Evolutionary conservation across 768 basidiomycete genomes (phyloP), one percentile per base, ranked within the genome.

Genomic region (Clavaria fumosa): DNA sequence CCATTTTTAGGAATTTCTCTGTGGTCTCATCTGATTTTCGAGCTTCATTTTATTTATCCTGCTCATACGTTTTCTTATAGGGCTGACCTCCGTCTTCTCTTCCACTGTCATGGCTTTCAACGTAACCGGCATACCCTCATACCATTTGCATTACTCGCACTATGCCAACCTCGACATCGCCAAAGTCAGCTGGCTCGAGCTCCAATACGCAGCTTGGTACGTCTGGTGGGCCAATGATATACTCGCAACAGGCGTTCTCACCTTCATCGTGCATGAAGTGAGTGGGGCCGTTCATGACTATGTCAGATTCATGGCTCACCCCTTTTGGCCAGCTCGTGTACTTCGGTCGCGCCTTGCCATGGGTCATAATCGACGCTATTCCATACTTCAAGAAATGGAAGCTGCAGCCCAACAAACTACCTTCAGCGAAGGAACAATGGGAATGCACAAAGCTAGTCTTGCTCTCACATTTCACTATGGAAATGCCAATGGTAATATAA

Each of bases 361-460:
- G 89, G 86, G 80, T 96, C 48, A 82, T 95, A 58, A 78, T 96
- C 54, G 95, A 99, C 58, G 63, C 76, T 2, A 85, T 90, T 23
- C 89, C 89, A 1, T 96, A 88, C 63, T 99, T 97, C 63, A 70
- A 72, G 33, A 67, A 72, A 58, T 97, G 84, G 84, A 97, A 97
- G 57, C 66, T 97, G 3, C 93, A 97, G 54, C 77, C 85, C 3
- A 68, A 53, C 46, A 97, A 96, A 56, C 49, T 84, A 2, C 88
- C 90, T 4, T 75, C 86, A 3, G 42, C 72, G 0, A 59, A 66
- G 41, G 83, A 96, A 53, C 89, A 96, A 56, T 93, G 88, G 89
- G 78, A 83, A 32, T 97, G 91, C 62, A 93, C 88, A 23, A 93
- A 89, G 62, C 75, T 74, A 43, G 93, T 99, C 21, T 67, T 99